A percentile compares a stretch with the other conserved stretches of the same genome.
These are phyloP conservation scores for Cryptosporidium canis DNA, from an alignment of 169 alveolate species.

Conservation along the genomic window DNA sequence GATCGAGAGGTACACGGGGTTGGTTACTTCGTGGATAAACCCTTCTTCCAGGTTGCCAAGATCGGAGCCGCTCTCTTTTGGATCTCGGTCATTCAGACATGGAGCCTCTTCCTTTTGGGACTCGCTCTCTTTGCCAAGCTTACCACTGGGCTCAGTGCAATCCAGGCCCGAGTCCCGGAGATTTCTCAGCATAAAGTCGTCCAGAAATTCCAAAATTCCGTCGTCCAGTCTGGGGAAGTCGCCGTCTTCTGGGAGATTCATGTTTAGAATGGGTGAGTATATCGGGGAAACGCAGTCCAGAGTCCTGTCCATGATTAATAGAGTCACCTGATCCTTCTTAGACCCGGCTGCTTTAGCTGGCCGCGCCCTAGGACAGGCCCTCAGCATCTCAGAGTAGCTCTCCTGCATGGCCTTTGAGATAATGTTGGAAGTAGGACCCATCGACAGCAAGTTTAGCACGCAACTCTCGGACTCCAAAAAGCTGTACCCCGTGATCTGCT, in stretches of 20 bases:
- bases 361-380: background rate
- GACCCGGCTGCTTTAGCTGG: background rate
- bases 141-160: background rate
- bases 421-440: slow-evolving; percentile 11
- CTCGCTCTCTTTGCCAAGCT: background rate
- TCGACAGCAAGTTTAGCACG: background rate
- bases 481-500: background rate
- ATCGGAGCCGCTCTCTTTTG: too few relatives aligned
- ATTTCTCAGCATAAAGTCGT: background rate
- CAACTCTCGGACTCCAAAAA: background rate
- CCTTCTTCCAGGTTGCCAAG: background rate
- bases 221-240: slow-evolving; percentile 1
- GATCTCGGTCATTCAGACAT: background rate
- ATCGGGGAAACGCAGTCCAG: slow-evolving; percentile 44
- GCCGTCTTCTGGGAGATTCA: background rate
- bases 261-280: slow-evolving; percentile 25
- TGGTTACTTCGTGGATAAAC: slow-evolving; percentile 1
- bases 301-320: slow-evolving; percentile 42
- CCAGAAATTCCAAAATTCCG: slow-evolving; percentile 23
- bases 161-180: background rate
- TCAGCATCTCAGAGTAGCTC: background rate
- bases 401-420: background rate
- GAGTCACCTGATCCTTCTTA: background rate
- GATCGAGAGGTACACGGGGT: slow-evolving; percentile 19
- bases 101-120: background rate